These are phyloP conservation scores for Eucalyptus pauciflora DNA, from an alignment of 345 rosid species.

Conservation along the genomic window DNA sequence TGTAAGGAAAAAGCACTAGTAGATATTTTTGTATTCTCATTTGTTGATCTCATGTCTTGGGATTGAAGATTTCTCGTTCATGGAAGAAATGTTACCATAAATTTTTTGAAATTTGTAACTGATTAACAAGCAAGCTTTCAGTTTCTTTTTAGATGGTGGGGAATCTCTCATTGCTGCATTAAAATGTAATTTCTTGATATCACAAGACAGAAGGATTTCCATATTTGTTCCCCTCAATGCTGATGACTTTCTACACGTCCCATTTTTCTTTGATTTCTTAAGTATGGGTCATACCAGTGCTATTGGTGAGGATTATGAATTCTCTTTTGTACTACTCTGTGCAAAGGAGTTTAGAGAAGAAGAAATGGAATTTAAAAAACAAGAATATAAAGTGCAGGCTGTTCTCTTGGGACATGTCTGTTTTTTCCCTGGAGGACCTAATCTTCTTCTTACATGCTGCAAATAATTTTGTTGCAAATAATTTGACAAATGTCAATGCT, in stretches of 20 bases:
- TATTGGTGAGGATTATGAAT: background rate
- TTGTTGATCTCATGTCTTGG: background rate
- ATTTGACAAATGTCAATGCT: background rate
- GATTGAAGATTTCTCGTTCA: background rate
- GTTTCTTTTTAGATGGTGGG: background rate
- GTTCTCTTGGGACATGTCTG: background rate
- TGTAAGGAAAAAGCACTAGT: background rate
- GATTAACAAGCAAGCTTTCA: background rate
- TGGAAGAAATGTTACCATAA: background rate
- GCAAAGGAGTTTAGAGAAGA: background rate
- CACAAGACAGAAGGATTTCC: background rate
- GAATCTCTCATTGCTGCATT: background rate
- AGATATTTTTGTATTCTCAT: background rate
- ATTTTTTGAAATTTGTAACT: background rate
- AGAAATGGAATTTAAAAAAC: background rate
- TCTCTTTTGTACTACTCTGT: background rate
- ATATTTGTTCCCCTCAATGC: background rate
- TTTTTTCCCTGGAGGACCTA: background rate
- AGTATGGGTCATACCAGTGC: background rate
- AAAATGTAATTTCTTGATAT: background rate
- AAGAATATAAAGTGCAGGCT: background rate
- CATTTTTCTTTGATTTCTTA: background rate
- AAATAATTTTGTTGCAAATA: background rate
- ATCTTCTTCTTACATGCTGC: background rate
- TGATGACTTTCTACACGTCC: background rate